These are phyloP conservation scores for Talaromyces sp. DNA, from an alignment of 2,329 filamentous ascomycete species.

Conservation along the genomic window DNA sequence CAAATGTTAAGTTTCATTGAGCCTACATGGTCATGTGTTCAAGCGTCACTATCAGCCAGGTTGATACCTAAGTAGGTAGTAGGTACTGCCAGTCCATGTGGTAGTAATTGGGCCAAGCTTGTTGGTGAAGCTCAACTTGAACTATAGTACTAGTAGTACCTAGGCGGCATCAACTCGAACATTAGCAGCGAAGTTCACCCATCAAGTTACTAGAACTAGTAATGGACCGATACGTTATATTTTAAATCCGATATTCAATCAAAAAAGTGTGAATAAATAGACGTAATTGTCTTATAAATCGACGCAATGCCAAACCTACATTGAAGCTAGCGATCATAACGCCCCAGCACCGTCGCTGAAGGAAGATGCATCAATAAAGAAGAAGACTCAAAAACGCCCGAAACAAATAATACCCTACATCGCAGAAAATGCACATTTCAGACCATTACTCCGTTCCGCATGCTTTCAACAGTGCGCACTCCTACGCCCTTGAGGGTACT, in stretches of 20 bases:
- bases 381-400: constrained; percentile 11
- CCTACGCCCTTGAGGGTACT: constrained; percentile 50
- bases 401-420: constrained; percentile 7
- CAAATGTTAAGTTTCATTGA: no score
- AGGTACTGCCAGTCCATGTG: no score
- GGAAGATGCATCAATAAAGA: constrained; percentile 23
- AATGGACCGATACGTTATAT: no score
- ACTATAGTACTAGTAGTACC: no score
- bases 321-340: constrained; percentile 14
- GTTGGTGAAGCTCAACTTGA: no score
- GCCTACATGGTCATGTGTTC: no score
- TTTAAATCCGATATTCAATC: constrained; percentile 1
- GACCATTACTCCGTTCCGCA: constrained; percentile 48
- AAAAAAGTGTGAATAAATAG: background rate
- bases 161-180: no score
- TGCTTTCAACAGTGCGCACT: constrained; percentile 49
- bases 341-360: constrained; percentile 34
- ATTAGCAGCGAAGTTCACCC: no score
- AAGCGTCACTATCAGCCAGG: no score
- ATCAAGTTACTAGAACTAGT: no score
- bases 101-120: no score
- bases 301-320: background rate
- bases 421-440: constrained; percentile 24
- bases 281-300: background rate
- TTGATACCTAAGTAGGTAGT: no score